Conservation (phyloP, 495 filamentous ascomycete genomes). For the Cercophora newfieldiana region DNA sequence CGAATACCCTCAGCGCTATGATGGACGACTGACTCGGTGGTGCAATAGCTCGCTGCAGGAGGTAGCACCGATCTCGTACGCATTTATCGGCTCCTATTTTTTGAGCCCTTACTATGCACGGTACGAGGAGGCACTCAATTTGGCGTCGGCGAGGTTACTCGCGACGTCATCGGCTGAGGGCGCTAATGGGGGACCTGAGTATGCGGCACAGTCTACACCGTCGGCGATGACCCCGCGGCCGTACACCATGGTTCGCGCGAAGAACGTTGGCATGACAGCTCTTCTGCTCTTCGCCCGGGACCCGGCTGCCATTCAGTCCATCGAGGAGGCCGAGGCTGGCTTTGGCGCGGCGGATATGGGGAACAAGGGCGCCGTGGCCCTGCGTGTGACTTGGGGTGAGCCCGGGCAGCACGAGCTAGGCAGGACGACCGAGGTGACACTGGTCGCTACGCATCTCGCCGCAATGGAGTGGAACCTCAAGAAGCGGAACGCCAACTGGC, state of each 20-base stretch:
- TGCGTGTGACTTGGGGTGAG: conserved; percentile 57
- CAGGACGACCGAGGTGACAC: conserved; percentile 65
- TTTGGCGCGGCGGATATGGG: conserved; percentile 84
- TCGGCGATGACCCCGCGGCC: conserved; percentile 18
- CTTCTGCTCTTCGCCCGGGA: conserved; percentile 78
- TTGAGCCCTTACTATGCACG: conserved; percentile 72
- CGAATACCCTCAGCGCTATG: background rate
- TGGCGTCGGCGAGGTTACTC: conserved; percentile 51
- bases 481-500: conserved; percentile 82
- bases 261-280: conserved; percentile 84
- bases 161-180: conserved; percentile 19
- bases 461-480: conserved; percentile 73
- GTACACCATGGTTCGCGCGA: conserved; percentile 52
- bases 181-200: conserved; percentile 2
- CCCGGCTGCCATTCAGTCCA: conserved; percentile 52
- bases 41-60: conserved; percentile 73
- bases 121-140: conserved; percentile 66
- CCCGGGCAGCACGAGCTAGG: conserved; percentile 21
- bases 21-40: conserved; percentile 1
- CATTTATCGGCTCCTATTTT: conserved; percentile 83
- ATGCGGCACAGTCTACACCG: background rate
- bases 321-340: conserved; percentile 73
- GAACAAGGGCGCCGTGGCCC: conserved; percentile 89
- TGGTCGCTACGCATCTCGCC: conserved; percentile 86
- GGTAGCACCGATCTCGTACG: conserved; percentile 76